Conservation (phyloP, 164 flowering plant species). For the Vitis rotundifolia region DNA sequence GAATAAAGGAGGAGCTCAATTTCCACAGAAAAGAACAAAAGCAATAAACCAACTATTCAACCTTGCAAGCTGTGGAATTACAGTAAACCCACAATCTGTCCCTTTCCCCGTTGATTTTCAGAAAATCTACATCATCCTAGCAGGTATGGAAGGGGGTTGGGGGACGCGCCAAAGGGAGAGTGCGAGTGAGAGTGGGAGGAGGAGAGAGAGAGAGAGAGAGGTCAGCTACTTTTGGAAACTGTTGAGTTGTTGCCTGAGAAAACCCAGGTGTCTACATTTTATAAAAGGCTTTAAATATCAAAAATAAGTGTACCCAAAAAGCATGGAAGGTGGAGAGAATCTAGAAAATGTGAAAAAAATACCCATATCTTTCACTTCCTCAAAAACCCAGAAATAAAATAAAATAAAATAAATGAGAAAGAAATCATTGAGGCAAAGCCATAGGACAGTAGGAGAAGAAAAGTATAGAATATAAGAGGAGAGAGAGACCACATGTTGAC, state of each 20-base stretch:
- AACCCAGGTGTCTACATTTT: slow-evolving; percentile 16
- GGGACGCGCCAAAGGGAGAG: neutral
- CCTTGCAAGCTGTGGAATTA: neutral
- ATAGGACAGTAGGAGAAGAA: slow-evolving; percentile 14
- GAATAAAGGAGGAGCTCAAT: neutral
- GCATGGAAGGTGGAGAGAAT: slow-evolving; percentile 35
- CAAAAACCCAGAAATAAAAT: slow-evolving; percentile 18
- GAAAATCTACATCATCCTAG: too few relatives aligned
- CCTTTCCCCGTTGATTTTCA: too few relatives aligned
- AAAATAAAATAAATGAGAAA: slow-evolving; percentile 8
- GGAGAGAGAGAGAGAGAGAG: neutral
- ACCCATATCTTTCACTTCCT: slow-evolving; percentile 29
- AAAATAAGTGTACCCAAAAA: slow-evolving; percentile 23
- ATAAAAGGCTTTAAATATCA: slow-evolving; percentile 6
- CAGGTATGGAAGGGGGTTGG: too few relatives aligned
- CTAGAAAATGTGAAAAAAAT: slow-evolving; percentile 17
- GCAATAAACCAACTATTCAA: neutral
- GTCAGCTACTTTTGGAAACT: slow-evolving; percentile 28
- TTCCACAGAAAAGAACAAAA: neutral
- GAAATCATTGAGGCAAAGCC: slow-evolving; percentile 20
- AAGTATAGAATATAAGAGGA: slow-evolving; percentile 15
- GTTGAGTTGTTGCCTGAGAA: slow-evolving; percentile 24
- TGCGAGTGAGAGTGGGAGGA: neutral
- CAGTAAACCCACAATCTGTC: neutral
- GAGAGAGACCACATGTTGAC: slow-evolving; percentile 29